Evolutionary conservation across 305 asterid genomes (phyloP), one percentile per base, ranked within the genome.

Genomic region (Fraxinus paxiana): DNA sequence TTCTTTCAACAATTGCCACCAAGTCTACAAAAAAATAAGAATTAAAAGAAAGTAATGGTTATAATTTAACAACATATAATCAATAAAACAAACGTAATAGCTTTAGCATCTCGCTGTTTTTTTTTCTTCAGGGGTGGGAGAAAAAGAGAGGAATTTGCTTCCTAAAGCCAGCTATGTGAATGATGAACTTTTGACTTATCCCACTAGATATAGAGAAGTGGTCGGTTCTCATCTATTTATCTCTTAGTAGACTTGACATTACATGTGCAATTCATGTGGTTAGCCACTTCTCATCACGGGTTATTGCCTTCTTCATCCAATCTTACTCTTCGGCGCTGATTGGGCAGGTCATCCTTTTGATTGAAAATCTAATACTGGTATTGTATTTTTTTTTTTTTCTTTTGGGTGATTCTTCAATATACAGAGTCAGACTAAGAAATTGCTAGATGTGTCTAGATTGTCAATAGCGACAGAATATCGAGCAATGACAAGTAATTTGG

Each of bases 1-100:
- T 92, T 83, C 97, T 89, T 89, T 93, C 97, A 30, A 22, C 82
- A 81, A 94, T 94, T 4, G 94, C 74, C 69, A 91, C 94, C 91
- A 93, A 87, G 83, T 94, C 96, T 94, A 88, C 75, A 84, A 43
- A 56, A 12, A 78, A 10, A 22, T 0, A 8, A 22, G 30, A 65
- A 1, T 12, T 22, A 9, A 65, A 65, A 65, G 72, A 22, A 63
- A 61, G 6, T 10, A 65, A 0, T 22, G 5, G 22, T 51, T n/a
- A n/a, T 48, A n/a, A 51, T 51, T 51, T 51, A 5, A 5, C 61
- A n/a, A 51, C 61, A n/a, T 51, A 4, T 51, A 51, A 51, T 51
- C 22, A 51, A 51, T 59, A 59, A 59, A 7, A 59, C 13, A 20
- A 20, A 59, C 18, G 31, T 18, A 20, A 59, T 59, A 59, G 30